phyloP scores from a whole-genome alignment of 176 grass and related monocot genomes.

The Urochloa ruziziensis region DNA sequence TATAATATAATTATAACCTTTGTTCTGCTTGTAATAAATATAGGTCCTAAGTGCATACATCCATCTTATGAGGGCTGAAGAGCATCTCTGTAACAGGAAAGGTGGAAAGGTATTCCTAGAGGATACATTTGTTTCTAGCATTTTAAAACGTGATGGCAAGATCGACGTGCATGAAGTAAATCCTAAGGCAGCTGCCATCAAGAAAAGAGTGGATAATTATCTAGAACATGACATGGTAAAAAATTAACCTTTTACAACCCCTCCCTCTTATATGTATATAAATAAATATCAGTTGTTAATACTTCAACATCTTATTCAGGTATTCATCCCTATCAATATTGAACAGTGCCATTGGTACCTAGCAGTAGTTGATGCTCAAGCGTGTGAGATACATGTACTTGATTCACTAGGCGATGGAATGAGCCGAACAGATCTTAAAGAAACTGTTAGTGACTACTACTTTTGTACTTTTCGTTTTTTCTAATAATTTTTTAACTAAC shows the following conservation, averaged over 20 bases:
- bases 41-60: not conserved
- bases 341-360: not conserved
- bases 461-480: not conserved
- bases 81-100: not conserved
- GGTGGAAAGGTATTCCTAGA: not conserved
- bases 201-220: not conserved
- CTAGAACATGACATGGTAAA: not conserved
- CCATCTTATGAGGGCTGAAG: not conserved
- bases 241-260: too few relatives aligned
- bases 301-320: too few relatives aligned
- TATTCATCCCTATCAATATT: not conserved
- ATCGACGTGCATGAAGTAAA: not conserved
- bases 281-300: too few relatives aligned
- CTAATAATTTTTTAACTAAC: not conserved
- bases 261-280: too few relatives aligned
- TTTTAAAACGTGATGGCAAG: not conserved
- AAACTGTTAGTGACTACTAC: not conserved
- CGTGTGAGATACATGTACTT: not conserved
- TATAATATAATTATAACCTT: not conserved
- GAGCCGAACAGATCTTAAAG: not conserved
- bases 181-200: not conserved
- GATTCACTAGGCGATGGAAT: not conserved
- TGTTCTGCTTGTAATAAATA: not conserved
- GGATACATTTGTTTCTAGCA: not conserved
- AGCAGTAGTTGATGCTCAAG: not conserved